A percentile compares a stretch with the other conserved stretches of the same genome.
Conservation (phyloP, 352 stramenopile genomes). For the Globisporangium spinosum region DNA sequence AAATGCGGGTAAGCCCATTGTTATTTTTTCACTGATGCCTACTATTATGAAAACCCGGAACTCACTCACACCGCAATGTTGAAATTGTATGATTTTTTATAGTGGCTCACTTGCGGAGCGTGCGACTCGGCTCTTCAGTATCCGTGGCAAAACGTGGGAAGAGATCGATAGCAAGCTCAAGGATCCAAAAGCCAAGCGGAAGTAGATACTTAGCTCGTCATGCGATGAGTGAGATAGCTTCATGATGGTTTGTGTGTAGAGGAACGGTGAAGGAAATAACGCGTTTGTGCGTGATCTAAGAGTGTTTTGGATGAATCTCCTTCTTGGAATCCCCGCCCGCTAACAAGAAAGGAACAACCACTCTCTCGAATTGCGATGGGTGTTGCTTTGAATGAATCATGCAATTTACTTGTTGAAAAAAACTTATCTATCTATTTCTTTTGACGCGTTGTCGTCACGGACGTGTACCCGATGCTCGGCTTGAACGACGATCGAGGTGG, state of each 20-base stretch:
- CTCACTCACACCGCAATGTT: constrained; percentile 4
- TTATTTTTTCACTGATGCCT: background rate
- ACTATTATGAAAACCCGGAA: background rate
- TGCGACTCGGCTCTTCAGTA: constrained; percentile 88
- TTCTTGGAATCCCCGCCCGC: background rate
- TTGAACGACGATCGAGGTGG: constrained; percentile 47
- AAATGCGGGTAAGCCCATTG: constrained; percentile 91
- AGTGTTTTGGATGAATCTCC: background rate
- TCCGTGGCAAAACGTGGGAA: constrained; percentile 90
- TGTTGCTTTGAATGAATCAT: background rate
- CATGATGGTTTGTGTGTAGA: background rate
- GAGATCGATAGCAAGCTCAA: constrained; percentile 87
- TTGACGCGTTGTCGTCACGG: constrained; percentile 54
- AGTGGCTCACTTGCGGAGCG: constrained; percentile 90
- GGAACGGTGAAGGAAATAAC: background rate
- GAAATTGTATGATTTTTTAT: constrained; percentile 13
- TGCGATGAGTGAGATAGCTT: background rate
- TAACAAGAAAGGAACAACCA: background rate
- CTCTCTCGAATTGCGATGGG: background rate
- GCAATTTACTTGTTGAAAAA: background rate
- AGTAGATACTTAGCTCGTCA: background rate
- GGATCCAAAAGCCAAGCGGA: constrained; percentile 34
- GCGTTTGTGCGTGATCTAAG: background rate
- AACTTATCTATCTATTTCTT: constrained; percentile 42
- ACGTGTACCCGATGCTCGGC: constrained; percentile 77